phyloP scores from a whole-genome alignment of 2,329 filamentous ascomycete genomes.

The Juglanconis juglandina region DNA sequence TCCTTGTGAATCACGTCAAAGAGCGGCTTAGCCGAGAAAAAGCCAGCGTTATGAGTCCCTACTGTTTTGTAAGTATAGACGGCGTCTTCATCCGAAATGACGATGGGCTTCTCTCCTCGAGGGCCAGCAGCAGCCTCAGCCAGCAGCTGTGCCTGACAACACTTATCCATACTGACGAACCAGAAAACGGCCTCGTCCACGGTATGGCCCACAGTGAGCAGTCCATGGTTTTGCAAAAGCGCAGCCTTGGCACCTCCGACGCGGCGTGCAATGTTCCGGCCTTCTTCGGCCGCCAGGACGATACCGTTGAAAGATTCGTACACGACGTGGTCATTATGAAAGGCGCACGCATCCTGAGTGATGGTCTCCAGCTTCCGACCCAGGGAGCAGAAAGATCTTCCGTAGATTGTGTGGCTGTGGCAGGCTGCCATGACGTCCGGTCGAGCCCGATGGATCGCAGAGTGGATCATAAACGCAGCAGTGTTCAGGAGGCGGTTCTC shows the following conservation, averaged over 20 bases:
- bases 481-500: slow-evolving; percentile 28
- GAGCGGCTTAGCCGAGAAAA: slow-evolving; percentile 67
- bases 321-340: slow-evolving; percentile 49
- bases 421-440: slow-evolving; percentile 53
- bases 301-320: slow-evolving; percentile 42
- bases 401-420: slow-evolving; percentile 53
- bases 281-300: slow-evolving; percentile 51
- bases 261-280: slow-evolving; percentile 42
- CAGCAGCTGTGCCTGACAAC: slow-evolving; percentile 46
- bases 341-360: slow-evolving; percentile 59
- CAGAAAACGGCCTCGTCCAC: slow-evolving; percentile 52
- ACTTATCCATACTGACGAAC: slow-evolving; percentile 50
- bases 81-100: slow-evolving; percentile 67
- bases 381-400: slow-evolving; percentile 57
- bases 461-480: slow-evolving; percentile 43
- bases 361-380: slow-evolving; percentile 63
- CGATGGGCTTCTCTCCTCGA: slow-evolving; percentile 60
- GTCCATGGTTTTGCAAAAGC: slow-evolving; percentile 53
- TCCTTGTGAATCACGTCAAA: slow-evolving; percentile 54
- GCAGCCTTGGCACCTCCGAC: slow-evolving; percentile 49
- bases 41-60: slow-evolving; percentile 59
- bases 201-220: slow-evolving; percentile 47
- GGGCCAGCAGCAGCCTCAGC: slow-evolving; percentile 60
- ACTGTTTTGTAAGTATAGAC: slow-evolving; percentile 64
- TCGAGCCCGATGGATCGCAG: slow-evolving; percentile 50